Evolutionary conservation across 2,329 filamentous ascomycete species (phyloP).

Genomic region (Seiridium cupressi): DNA sequence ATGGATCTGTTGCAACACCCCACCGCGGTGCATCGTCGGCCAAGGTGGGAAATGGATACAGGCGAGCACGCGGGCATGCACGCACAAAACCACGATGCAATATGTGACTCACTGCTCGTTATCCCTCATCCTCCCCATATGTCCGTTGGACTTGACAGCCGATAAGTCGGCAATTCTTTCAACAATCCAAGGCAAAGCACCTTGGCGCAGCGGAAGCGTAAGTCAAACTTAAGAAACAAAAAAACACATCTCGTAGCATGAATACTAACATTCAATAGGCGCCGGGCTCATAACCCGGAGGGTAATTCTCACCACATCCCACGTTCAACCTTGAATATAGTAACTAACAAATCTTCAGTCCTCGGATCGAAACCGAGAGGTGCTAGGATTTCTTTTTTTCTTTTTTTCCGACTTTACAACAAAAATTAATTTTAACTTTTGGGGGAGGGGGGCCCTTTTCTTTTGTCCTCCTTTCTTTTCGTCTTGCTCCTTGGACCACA

Average conservation of each 20-base stretch:
- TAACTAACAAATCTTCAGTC: conserved; percentile 1
- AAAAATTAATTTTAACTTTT: too few relatives aligned
- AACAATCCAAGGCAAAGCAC: conserved; percentile 19
- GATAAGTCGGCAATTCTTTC: neutral
- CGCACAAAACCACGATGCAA: neutral
- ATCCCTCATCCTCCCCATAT: neutral
- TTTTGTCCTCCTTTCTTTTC: too few relatives aligned
- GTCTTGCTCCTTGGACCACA: too few relatives aligned
- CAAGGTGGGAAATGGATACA: neutral
- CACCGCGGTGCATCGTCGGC: neutral
- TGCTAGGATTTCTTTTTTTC: conserved; percentile 21
- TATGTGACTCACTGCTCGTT: neutral
- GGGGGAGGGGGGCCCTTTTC: too few relatives aligned
- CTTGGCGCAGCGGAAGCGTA: conserved; percentile 33
- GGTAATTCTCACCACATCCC: conserved; percentile 6
- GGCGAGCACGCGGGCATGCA: neutral
- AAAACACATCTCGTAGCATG: too few relatives aligned
- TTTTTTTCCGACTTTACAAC: too few relatives aligned
- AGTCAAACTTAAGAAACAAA: too few relatives aligned
- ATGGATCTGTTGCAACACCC: neutral
- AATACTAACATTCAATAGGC: neutral
- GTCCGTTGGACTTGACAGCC: neutral
- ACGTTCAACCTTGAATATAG: too few relatives aligned
- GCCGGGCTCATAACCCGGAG: conserved; percentile 37
- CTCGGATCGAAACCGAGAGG: conserved; percentile 32